These are phyloP conservation scores for Bacidia rubella DNA, from an alignment of 495 filamentous ascomycete species.

Conservation along the genomic window DNA sequence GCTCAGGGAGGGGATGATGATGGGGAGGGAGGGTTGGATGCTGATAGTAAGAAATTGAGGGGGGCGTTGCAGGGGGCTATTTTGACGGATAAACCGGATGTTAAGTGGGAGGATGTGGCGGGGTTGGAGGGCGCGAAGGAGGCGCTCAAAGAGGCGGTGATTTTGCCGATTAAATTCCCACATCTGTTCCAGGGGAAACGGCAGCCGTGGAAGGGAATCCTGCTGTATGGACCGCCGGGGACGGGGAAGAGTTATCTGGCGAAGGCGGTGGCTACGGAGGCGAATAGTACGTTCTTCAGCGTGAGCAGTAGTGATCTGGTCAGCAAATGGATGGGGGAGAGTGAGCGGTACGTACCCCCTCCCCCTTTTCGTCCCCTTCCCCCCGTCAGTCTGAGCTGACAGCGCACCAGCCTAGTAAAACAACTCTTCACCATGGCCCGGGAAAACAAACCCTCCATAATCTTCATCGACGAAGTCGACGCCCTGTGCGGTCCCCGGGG, in stretches of 20 bases:
- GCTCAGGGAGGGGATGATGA: slow-evolving; percentile 35
- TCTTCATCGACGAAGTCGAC: slow-evolving; percentile 99
- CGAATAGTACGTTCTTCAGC: slow-evolving; percentile 99
- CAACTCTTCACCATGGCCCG: slow-evolving; percentile 96
- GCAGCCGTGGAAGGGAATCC: slow-evolving; percentile 95
- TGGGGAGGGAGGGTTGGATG: slow-evolving; percentile 56
- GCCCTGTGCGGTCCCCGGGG: slow-evolving; percentile 91
- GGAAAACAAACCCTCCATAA: slow-evolving; percentile 95
- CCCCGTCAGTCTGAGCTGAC: background rate
- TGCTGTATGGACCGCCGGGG: slow-evolving; percentile 91
- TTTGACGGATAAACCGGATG: slow-evolving; percentile 82
- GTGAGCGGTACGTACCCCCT: slow-evolving; percentile 60
- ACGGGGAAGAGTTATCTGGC: slow-evolving; percentile 95
- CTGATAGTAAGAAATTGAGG: slow-evolving; percentile 87
- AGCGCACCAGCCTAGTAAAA: slow-evolving; percentile 63
- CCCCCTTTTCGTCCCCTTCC: background rate
- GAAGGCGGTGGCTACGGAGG: slow-evolving; percentile 95
- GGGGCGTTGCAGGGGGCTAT: slow-evolving; percentile 87
- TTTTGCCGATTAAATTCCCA: slow-evolving; percentile 95
- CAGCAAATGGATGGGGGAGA: slow-evolving; percentile 99
- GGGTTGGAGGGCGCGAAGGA: slow-evolving; percentile 92
- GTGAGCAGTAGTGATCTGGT: slow-evolving; percentile 94
- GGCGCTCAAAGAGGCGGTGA: slow-evolving; percentile 91
- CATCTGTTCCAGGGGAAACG: slow-evolving; percentile 94
- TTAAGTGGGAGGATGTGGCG: slow-evolving; percentile 98